A percentile compares a stretch with the other conserved stretches of the same genome.
These are phyloP conservation scores for Suhomyces sp. DNA, from an alignment of 805 yeast genomes.

Conservation along the genomic window DNA sequence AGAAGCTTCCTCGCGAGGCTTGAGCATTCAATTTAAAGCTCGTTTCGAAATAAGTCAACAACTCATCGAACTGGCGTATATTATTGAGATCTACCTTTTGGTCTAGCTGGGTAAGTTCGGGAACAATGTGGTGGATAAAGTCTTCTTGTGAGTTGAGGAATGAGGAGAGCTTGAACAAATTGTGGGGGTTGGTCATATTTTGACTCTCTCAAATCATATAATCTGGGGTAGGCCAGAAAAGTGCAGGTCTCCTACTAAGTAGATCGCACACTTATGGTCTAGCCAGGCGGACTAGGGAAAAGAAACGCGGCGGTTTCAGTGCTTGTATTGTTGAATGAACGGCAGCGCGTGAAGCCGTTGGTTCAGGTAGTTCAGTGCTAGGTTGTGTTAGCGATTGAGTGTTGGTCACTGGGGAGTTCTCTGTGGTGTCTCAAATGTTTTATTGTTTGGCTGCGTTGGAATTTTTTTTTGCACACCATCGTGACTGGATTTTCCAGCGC, in stretches of 20 bases:
- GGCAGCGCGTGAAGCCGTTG: neutral
- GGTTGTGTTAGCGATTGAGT: neutral
- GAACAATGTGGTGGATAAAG: conserved; percentile 20
- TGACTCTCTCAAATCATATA: neutral
- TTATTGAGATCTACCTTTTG: conserved; percentile 22
- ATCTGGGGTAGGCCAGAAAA: neutral
- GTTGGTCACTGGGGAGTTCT: neutral
- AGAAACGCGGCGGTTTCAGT: neutral
- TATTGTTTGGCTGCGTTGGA: neutral
- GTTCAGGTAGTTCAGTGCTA: neutral
- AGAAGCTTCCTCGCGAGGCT: neutral
- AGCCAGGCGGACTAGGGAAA: neutral
- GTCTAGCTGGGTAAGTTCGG: conserved; percentile 13
- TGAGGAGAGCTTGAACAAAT: conserved; percentile 7
- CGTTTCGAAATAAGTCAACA: conserved; percentile 25
- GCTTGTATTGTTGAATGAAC: too few species aligned
- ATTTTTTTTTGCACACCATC: neutral
- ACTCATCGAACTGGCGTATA: conserved; percentile 25
- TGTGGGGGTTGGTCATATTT: neutral
- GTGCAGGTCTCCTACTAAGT: neutral
- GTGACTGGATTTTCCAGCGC: neutral
- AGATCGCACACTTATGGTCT: neutral
- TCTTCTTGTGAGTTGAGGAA: conserved; percentile 16
- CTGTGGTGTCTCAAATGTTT: neutral
- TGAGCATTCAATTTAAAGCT: conserved; percentile 6